Evolutionary conservation across 2,329 filamentous ascomycete genomes (phyloP), one percentile per base, ranked within the genome.

Genomic region (Aureobasidium sp.): DNA sequence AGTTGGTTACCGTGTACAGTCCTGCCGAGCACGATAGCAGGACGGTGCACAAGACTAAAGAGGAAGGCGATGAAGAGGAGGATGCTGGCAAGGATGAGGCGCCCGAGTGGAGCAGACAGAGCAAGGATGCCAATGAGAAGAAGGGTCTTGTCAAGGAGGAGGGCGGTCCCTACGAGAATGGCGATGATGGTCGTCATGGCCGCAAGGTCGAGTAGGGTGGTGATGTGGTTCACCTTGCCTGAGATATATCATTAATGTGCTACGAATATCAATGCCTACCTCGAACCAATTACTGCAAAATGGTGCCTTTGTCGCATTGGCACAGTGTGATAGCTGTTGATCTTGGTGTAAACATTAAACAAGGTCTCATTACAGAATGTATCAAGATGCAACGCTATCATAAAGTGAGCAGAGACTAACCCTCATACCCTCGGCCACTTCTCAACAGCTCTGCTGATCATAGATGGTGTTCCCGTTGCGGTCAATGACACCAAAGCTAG

Each of bases 1-100:
- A 86, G 66, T 70, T 87, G 41, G 82, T 87, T 56, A 87, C 84
- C 0, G 80, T 87, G 5, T 87, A 87, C 70, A 79, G 79, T 14
- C 84, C 84, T 0, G 84, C 84, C 0, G 84, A 87, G 73, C 84
- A 87, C 70, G 77, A 82, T 63, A 76, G 82, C 3, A 80, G 77
- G 14, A 82, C 81, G 2, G 81, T 87, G 55, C 85, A 87, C 69
- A 76, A 81, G 73, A 85, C 82, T 0, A 87, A 87, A 72, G 84
- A 84, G 65, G 77, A 86, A 68, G 84, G 83, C 0, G 84, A 87
- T 65, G 77, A 80, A 69, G 82, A 84, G 65, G 84, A 87, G 67
- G 84, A 86, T 29, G 80, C 80, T 6, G 84, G 82, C 0, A 79
- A 79, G 60, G 84, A 87, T 71, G 83, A 83, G 69, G 79, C 84